phyloP scores from a whole-genome alignment of 2,329 filamentous ascomycete genomes.

The Neocatenulostroma microsporum region DNA sequence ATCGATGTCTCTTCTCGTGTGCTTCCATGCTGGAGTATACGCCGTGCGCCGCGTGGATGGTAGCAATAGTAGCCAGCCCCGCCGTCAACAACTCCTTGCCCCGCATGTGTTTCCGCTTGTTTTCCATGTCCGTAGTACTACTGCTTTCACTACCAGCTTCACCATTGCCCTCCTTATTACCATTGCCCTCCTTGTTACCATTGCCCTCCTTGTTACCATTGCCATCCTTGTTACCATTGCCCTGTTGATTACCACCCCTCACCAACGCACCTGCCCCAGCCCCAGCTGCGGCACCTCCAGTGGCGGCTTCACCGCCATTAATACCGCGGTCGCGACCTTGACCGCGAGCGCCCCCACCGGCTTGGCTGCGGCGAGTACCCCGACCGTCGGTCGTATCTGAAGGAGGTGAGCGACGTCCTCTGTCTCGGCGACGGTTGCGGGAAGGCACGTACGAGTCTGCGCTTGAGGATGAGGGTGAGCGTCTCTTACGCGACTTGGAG shows the following conservation, averaged over 20 bases:
- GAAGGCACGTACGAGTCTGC: constrained; percentile 47
- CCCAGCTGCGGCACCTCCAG: constrained; percentile 31
- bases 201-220: constrained; percentile 10
- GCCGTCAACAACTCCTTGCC: constrained; percentile 60
- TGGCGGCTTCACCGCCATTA: constrained; percentile 37
- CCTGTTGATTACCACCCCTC: constrained; percentile 7
- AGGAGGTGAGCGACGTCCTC: constrained; percentile 31
- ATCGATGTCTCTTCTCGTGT: constrained; percentile 51
- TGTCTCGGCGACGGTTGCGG: constrained; percentile 36
- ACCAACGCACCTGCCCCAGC: constrained; percentile 28
- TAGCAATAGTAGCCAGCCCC: constrained; percentile 59
- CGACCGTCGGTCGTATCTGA: constrained; percentile 31
- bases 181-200: constrained; percentile 12
- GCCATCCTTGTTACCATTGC: constrained; percentile 7
- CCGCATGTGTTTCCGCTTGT: constrained; percentile 55
- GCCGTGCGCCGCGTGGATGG: constrained; percentile 60
- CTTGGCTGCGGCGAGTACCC: constrained; percentile 28
- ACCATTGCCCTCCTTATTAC: constrained; percentile 14
- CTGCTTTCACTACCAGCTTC: constrained; percentile 28
- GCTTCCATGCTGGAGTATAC: constrained; percentile 58
- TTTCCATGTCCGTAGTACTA: constrained; percentile 50
- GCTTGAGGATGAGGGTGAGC: constrained; percentile 39
- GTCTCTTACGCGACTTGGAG: constrained; percentile 44
- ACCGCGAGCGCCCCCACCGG: constrained; percentile 28
- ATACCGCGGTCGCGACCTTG: constrained; percentile 31